phyloP scores from a whole-genome alignment of 805 yeast genomes.

The Candida oleophila region DNA sequence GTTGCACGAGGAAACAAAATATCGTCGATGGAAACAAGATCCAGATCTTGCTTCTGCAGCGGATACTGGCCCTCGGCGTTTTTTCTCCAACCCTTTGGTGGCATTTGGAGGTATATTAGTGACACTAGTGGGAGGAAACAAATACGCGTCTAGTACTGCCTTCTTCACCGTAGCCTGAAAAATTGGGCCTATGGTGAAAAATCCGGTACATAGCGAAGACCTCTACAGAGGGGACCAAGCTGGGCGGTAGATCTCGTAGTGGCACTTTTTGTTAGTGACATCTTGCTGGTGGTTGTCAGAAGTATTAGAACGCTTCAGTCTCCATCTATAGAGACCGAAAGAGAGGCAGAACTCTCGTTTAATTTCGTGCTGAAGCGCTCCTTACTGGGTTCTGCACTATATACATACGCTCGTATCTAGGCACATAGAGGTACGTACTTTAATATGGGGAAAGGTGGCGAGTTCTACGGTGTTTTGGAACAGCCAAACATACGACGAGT shows the following conservation, averaged over 20 bases:
- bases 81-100: conserved; percentile 89
- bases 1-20: conserved; percentile 39
- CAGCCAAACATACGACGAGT: conserved; percentile 64
- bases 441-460: conserved; percentile 11
- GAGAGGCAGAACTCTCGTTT: neutral
- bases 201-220: neutral
- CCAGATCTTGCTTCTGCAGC: conserved; percentile 50
- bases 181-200: neutral
- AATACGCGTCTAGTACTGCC: too few relatives aligned
- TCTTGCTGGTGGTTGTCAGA: too few relatives aligned
- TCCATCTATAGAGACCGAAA: too few relatives aligned
- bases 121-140: too few relatives aligned
- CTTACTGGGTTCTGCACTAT: too few relatives aligned
- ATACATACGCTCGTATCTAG: too few relatives aligned
- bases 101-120: conserved; percentile 45
- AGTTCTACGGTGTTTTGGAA: conserved; percentile 60
- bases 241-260: neutral
- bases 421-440: too few relatives aligned
- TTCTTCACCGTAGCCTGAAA: too few relatives aligned
- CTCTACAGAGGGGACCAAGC: neutral
- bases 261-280: too few relatives aligned
- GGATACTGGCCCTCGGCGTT: conserved; percentile 61
- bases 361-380: neutral
- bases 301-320: too few relatives aligned
- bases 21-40: conserved; percentile 47